Evolutionary conservation across 2,329 filamentous ascomycete genomes (phyloP), one percentile per base, ranked within the genome.

Genomic region (Diaporthe aspalathi): DNA sequence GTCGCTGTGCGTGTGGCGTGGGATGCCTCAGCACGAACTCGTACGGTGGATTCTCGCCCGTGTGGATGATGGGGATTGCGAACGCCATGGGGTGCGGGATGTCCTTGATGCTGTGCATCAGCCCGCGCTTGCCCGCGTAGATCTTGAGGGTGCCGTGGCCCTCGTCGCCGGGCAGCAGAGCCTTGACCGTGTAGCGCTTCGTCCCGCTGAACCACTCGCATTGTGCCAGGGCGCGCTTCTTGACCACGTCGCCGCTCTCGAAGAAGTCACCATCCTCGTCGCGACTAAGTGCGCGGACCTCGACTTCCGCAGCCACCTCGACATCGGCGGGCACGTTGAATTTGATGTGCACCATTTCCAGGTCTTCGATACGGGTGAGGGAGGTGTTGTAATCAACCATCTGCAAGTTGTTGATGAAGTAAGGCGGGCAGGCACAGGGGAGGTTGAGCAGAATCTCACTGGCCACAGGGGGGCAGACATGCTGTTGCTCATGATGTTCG

Each of bases 31-130:
- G 92, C 56, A 98, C 88, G 81, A 98, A 99, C 72, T 97, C 94
- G 81, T 97, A 99, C 0, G 93, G 90, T 3, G 96, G 96, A 78
- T 99, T 99, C 76, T 95, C 93, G 72, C 96, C 96, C 0, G 90
- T 92, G 81, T 99, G 96, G 47, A 94, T 89, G 66, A 99, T 91
- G 0, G 96, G 95, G n/a, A 99, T 83, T 4, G 94, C 91, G 74
- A 98, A 91, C 0, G 95, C 95, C 68, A 99, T 84, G 2, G 95
- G 92, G 78, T 99, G 95, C 9, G 96, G 95, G 69, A 98, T 98
- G 79, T 98, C 94, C 80, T 96, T 96, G 84, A 96, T 95, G 74
- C 93, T 97, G 83, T 98, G 96, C 95, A 98, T 98, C 68, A 99
- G 86, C 0, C 97, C 97, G 74, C 95, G 91, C 81, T 95, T 96